A percentile compares a stretch with the other conserved stretches of the same genome.
Conservation (phyloP, 345 rosid species). For the Gossypium mustelinum region DNA sequence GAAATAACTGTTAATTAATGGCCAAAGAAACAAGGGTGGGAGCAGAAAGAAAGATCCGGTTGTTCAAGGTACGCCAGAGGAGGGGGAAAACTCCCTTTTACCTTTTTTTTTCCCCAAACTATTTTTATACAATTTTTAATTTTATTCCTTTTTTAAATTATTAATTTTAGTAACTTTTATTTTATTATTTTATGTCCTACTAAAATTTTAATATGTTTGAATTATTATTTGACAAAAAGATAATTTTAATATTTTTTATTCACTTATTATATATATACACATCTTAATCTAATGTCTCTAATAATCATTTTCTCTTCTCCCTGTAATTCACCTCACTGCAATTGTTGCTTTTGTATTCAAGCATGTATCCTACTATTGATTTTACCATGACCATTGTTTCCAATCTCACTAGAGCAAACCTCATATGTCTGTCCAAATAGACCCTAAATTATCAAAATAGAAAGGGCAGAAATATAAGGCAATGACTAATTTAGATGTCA, state of each 20-base stretch:
- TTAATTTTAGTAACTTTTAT: neutral
- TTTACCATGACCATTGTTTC: neutral
- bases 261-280: neutral
- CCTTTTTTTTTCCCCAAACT: too few relatives aligned
- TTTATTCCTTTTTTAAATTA: too few relatives aligned
- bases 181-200: neutral
- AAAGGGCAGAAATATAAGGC: neutral
- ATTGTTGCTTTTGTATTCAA: neutral
- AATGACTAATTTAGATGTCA: neutral
- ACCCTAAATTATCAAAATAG: neutral
- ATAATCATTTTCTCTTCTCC: neutral
- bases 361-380: neutral
- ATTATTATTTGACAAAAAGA: too few relatives aligned
- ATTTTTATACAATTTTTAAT: too few relatives aligned
- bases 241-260: too few relatives aligned
- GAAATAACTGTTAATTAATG: neutral
- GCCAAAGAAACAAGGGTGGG: neutral
- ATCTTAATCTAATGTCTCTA: neutral
- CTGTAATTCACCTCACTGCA: neutral
- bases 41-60: neutral
- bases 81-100: neutral
- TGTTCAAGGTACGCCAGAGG: neutral
- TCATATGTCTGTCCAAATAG: neutral
- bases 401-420: neutral
- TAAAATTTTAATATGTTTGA: too few relatives aligned